Conservation (phyloP, 1,284 basidiomycete species). For the Mycosarcoma maydis region DNA sequence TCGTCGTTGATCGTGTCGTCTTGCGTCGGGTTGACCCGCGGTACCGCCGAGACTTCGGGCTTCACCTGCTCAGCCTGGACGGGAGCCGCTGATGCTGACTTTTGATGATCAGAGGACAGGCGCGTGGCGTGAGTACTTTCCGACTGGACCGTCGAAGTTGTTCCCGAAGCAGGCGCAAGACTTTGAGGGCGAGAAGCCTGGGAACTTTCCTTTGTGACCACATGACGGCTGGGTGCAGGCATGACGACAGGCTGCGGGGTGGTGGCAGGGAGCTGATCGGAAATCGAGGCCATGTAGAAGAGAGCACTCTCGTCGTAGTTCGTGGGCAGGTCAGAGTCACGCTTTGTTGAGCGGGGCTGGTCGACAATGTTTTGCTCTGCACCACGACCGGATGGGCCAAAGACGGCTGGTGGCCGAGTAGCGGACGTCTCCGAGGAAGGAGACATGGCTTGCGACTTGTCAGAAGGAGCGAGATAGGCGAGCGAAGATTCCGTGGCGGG, state of each 20-base stretch:
- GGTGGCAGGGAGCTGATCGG: conserved; percentile 55
- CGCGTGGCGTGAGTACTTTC: conserved; percentile 36
- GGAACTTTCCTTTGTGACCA: conserved; percentile 33
- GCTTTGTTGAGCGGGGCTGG: conserved; percentile 23
- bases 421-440: conserved; percentile 8
- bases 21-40: conserved; percentile 8
- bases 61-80: conserved; percentile 7
- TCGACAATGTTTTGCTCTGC: conserved; percentile 27
- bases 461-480: conserved; percentile 24
- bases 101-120: conserved; percentile 32
- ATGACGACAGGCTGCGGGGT: conserved; percentile 29
- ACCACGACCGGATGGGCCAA: conserved; percentile 45
- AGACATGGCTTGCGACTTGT: conserved; percentile 7
- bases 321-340: conserved; percentile 30
- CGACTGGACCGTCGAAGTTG: conserved; percentile 31
- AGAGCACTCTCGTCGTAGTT: conserved; percentile 61
- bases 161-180: conserved; percentile 26
- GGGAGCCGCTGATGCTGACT: conserved; percentile 4
- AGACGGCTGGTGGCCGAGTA: conserved; percentile 14
- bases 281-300: conserved; percentile 60
- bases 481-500: conserved; percentile 24
- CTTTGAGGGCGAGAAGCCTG: conserved; percentile 39
- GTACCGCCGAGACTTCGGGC: neutral
- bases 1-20: conserved; percentile 52
- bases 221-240: conserved; percentile 22